Conservation (phyloP, 345 rosid genomes). For the Rhizophora apiculata region DNA sequence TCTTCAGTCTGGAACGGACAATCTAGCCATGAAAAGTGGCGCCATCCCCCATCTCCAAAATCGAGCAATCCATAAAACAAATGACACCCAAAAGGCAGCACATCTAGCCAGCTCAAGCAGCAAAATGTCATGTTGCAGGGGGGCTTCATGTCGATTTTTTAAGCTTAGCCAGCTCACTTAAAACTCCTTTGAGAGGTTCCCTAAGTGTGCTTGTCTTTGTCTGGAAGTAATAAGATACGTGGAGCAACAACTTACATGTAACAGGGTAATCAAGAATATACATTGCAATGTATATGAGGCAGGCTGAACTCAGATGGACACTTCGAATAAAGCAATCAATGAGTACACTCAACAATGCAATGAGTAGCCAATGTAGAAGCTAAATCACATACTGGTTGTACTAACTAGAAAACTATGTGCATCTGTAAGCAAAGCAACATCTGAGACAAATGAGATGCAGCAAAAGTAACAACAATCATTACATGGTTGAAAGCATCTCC, state of each 20-base stretch:
- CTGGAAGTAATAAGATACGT: constrained; percentile 26
- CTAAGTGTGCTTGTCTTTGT: constrained; percentile 33
- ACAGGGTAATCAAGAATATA: constrained; percentile 3
- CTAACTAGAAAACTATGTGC: background rate
- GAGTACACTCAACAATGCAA: background rate
- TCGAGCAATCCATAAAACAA: too few species aligned
- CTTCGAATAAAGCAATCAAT: background rate
- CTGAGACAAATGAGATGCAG: background rate
- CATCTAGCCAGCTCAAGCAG: constrained; percentile 2
- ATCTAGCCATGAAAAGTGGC: too few species aligned
- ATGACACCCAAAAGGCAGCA: too few species aligned
- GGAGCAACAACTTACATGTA: background rate
- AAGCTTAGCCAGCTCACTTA: constrained; percentile 36
- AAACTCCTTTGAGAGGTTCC: constrained; percentile 39
- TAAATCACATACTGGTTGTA: background rate
- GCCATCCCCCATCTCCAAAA: too few species aligned
- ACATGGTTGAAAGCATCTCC: background rate
- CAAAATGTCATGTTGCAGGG: background rate
- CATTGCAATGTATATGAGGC: background rate
- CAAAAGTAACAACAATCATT: background rate
- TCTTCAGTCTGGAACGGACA: too few species aligned
- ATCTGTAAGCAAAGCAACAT: background rate
- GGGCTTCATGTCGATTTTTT: constrained; percentile 23
- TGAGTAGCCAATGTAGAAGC: background rate
- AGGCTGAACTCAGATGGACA: background rate